phyloP scores from a whole-genome alignment of 164 flowering plant species.

The Vitis rotundifolia region DNA sequence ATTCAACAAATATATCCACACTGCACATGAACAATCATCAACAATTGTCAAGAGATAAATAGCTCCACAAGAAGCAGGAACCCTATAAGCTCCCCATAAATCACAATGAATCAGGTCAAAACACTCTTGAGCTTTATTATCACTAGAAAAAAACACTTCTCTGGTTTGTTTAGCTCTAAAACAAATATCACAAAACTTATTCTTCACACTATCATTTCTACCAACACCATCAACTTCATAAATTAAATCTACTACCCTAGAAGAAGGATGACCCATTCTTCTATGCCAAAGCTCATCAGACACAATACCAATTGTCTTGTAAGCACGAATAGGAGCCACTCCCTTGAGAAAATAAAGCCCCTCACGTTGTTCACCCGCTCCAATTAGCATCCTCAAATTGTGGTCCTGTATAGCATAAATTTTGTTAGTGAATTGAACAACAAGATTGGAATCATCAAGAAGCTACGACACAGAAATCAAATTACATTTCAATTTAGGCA shows the following conservation, averaged over 20 bases:
- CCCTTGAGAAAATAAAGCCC: not conserved
- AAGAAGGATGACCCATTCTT: not conserved
- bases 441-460: not conserved
- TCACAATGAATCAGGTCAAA: constrained; percentile 14
- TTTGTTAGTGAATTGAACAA: constrained; percentile 2
- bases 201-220: not conserved
- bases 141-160: not conserved
- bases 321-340: not conserved
- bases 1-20: constrained; percentile 9
- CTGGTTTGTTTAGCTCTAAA: constrained; percentile 6
- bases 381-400: constrained; percentile 17
- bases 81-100: constrained; percentile 14
- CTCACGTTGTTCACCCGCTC: constrained; percentile 10
- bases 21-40: constrained; percentile 9
- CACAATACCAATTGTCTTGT: not conserved
- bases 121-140: not conserved
- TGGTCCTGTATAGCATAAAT: constrained; percentile 16
- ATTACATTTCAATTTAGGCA: constrained; percentile 9
- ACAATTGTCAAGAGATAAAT: constrained; percentile 11
- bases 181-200: constrained; percentile 11
- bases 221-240: not conserved
- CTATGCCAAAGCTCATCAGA: not conserved
- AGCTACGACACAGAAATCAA: constrained; percentile 14
- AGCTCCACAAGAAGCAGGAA: not conserved
- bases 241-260: not conserved